These are phyloP conservation scores for Wickerhamomyces xylosicus DNA, from an alignment of 805 yeast genomes.

Conservation along the genomic window DNA sequence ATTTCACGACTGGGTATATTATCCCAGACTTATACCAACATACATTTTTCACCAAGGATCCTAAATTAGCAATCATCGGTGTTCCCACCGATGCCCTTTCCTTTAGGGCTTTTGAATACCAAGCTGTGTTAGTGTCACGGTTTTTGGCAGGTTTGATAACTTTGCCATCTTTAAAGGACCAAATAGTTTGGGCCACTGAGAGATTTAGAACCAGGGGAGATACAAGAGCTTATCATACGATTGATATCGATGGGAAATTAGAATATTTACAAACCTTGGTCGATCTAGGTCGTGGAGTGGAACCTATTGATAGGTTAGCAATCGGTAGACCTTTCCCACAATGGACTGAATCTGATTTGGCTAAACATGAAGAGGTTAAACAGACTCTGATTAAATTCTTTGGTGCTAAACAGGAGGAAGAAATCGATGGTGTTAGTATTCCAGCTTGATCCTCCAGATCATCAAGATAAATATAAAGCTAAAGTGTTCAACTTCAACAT, in stretches of 20 bases:
- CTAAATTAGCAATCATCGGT: conserved; percentile 26
- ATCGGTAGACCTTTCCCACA: conserved; percentile 17
- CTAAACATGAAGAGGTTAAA: conserved; percentile 6
- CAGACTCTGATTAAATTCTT: conserved; percentile 12
- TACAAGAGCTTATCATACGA: conserved; percentile 23
- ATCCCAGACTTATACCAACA: conserved; percentile 24
- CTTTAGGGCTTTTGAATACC: conserved; percentile 31
- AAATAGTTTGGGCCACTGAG: conserved; percentile 21
- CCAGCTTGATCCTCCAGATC: too few relatives aligned
- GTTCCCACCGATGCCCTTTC: conserved; percentile 28
- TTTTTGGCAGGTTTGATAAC: conserved; percentile 21
- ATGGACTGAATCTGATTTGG: conserved; percentile 20
- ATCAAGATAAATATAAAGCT: too few relatives aligned
- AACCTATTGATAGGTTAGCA: conserved; percentile 5
- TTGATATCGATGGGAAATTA: conserved; percentile 23
- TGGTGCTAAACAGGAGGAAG: neutral
- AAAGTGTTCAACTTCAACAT: too few relatives aligned
- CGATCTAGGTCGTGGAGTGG: conserved; percentile 19
- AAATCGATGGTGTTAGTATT: neutral
- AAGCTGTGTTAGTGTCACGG: conserved; percentile 26
- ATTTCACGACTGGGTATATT: conserved; percentile 18
- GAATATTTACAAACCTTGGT: conserved; percentile 18
- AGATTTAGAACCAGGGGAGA: conserved; percentile 22
- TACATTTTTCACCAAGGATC: conserved; percentile 24
- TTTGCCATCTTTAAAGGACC: conserved; percentile 22